Evolutionary conservation across 306 rosid genomes (phyloP), one percentile per base, ranked within the genome.

Genomic region (Rosa chinensis): DNA sequence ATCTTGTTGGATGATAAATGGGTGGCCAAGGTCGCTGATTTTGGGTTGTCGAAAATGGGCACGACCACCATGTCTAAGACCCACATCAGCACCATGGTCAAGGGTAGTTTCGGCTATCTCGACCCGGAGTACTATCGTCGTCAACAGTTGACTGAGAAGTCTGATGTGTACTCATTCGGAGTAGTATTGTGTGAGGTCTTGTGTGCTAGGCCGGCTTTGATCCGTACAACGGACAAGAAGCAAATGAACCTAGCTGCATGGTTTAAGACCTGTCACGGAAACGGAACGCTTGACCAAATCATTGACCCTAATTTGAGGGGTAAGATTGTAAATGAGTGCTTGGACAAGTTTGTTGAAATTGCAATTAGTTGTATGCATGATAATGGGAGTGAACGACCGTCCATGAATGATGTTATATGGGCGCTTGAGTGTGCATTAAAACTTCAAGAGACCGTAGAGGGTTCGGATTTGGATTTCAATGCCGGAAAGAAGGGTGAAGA

Each of bases 331-430:
- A 83, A 84, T 47, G 87, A 18, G 61, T 55, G 61, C 61, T 55
- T 55, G 61, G 20, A 55, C 61, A 44, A 84, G 40, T 90, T 72
- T 6, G 18, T 81, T 17, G 84, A 76, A 23, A 69, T 87, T 50
- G 83, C 86, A 8, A 79, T 72, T 82, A 86, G 83, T 75, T 88
- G 94, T 82, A 21, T 88, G 61, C 75, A 78, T 9, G 90, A 88
- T 12, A 78, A 79, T 5, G 90, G 90, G 4, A 52, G 45, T 39
- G 84, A 86, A 6, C 76, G 92, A 70, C 90, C 90, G 2, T 50
- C 87, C 8, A 86, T 77, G 85, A 87, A 87, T 23, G 92, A 90
- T 10, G 91, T 88, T 49, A 72, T 87, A 56, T 64, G 79, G 81
- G 74, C 43, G 10, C 88, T 89, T 52, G 79, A 70, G 63, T 20